Evolutionary conservation across 257 asterid genomes (phyloP).

Genomic region (Solanum sparsipilum): DNA sequence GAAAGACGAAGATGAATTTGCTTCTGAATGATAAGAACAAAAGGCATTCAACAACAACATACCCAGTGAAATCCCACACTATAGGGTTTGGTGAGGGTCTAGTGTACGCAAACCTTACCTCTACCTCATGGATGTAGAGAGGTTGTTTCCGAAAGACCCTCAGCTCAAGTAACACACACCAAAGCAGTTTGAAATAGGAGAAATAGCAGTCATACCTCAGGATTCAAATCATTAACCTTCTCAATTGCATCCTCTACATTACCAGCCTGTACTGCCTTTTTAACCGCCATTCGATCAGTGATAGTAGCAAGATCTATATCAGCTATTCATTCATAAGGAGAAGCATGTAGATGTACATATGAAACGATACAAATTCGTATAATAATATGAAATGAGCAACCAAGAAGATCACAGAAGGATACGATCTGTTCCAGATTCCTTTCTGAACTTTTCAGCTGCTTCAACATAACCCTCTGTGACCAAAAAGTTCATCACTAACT

Average conservation of each 20-base stretch:
- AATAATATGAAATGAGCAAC: neutral
- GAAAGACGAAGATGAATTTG: neutral
- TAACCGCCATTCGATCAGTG: constrained; percentile 80
- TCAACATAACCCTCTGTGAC: constrained; percentile 82
- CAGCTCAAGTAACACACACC: neutral
- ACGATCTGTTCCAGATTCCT: constrained; percentile 86
- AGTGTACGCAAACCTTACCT: neutral
- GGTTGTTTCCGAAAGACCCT: neutral
- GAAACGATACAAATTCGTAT: neutral
- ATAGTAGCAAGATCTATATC: constrained; percentile 84
- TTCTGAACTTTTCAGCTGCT: constrained; percentile 64
- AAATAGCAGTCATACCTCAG: constrained; percentile 45
- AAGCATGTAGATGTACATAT: constrained; percentile 1
- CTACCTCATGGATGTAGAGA: neutral
- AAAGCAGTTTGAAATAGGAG: neutral
- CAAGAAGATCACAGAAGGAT: constrained; percentile 22
- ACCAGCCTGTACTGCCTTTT: constrained; percentile 84
- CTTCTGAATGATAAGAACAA: neutral
- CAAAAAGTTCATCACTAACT: constrained; percentile 74
- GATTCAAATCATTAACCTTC: constrained; percentile 82
- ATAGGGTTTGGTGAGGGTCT: neutral
- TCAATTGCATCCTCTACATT: constrained; percentile 89
- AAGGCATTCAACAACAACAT: neutral
- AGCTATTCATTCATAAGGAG: constrained; percentile 60
- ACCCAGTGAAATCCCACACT: neutral